Base-by-base conservation (phyloP, 169 alveolate genomes). In the Plasmodium cynomolgi region DNA sequence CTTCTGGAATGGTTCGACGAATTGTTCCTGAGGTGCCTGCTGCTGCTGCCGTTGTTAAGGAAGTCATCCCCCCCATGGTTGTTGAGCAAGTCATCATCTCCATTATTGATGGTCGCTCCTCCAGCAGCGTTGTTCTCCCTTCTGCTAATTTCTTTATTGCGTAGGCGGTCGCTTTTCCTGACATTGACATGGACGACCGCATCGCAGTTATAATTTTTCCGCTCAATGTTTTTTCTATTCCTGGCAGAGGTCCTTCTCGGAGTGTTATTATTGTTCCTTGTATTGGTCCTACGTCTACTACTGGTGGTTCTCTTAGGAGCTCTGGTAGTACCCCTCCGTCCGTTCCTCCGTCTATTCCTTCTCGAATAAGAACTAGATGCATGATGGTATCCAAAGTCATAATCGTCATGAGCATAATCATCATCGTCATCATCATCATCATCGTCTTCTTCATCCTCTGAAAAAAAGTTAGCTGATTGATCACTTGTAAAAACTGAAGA, bases 401-500 rank as follows among this genome's bases (percentile, higher is more conserved):
- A 75, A 75, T 86, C 86, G 8, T 86, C 86, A 20, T 54, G 34
- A 20, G 29, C 37, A 26, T 84, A 41, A 77, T 86, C 93, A 0
- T 86, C 84, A 20, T 86, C 84, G 68, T 85, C 84, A n/a, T 85
- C 75, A 11, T 85, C 93, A 3, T 85, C 84, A 75, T 85, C 93
- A 56, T 85, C 93, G 39, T 86, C 93, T 75, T 86, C 84, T 39
- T 84, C 93, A 7, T 86, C 93, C 3, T 75, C 93, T 9, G 85
- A 6, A 20, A 86, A 86, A 13, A 75, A 86, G 34, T 86, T 77
- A 9, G 93, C 93, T 3, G 93, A 86, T 23, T 86, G 93, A 23
- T 86, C 93, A 50, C 93, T 86, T 0, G 93, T 86, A 77, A 86
- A 86, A 47, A 56, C 62, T 20, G 93, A 86, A 9, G 93, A 86